Conservation (phyloP, 1,284 basidiomycete species). For the Pseudozyma sp. region DNA sequence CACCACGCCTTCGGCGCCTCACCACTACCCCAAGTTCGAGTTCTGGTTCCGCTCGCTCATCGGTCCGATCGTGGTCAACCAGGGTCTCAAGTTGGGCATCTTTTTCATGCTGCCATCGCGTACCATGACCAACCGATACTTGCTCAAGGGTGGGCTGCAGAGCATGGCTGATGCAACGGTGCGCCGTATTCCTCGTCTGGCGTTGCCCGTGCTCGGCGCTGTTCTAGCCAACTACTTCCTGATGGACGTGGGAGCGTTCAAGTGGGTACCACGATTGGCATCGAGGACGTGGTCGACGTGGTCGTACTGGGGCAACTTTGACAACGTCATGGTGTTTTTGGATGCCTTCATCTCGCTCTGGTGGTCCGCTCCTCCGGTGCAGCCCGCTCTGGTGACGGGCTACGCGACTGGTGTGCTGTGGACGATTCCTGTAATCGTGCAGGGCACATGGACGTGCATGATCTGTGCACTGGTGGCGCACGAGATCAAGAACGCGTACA, state of each 20-base stretch:
- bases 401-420: constrained; percentile 65
- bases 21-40: constrained; percentile 55
- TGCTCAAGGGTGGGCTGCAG: constrained; percentile 56
- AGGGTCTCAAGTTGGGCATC: constrained; percentile 59
- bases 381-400: constrained; percentile 51
- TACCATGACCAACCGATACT: constrained; percentile 59
- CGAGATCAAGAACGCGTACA: constrained; percentile 59
- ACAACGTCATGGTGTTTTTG: constrained; percentile 57
- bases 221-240: constrained; percentile 61
- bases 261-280: constrained; percentile 59
- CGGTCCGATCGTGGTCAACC: constrained; percentile 57
- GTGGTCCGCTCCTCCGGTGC: constrained; percentile 56
- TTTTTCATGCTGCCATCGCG: constrained; percentile 62
- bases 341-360: constrained; percentile 59
- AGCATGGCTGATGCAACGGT: constrained; percentile 56
- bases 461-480: constrained; percentile 58
- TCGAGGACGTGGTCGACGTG: constrained; percentile 63
- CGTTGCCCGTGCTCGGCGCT: constrained; percentile 56
- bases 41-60: constrained; percentile 57
- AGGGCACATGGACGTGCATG: constrained; percentile 57
- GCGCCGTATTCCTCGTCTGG: constrained; percentile 60
- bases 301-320: constrained; percentile 62
- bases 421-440: constrained; percentile 63
- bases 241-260: constrained; percentile 58
- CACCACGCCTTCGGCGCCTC: constrained; percentile 39